These are phyloP conservation scores for Rhazya stricta DNA, from an alignment of 257 asterid genomes.

Conservation along the genomic window DNA sequence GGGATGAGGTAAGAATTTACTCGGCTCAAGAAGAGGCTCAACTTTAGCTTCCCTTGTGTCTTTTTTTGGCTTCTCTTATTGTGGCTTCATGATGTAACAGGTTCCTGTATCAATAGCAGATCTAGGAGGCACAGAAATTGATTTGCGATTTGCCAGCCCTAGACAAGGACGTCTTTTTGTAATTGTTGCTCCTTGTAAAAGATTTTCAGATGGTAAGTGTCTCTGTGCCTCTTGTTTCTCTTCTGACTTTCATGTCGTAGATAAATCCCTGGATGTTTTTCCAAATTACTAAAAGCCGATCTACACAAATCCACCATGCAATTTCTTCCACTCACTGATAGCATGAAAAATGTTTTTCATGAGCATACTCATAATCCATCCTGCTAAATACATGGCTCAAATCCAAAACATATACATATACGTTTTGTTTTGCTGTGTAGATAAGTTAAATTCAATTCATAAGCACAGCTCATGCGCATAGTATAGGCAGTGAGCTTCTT, in stretches of 20 bases:
- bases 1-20: slow-evolving; percentile 64
- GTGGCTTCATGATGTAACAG: slow-evolving; percentile 26
- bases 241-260: not conserved
- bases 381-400: not conserved
- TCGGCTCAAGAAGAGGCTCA: not conserved
- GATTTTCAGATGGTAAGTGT: slow-evolving; percentile 72
- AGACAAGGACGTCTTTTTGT: slow-evolving; percentile 77
- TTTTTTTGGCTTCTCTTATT: slow-evolving; percentile 1
- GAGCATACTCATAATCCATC: not conserved
- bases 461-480: not conserved
- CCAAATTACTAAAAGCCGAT: not conserved
- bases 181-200: slow-evolving; percentile 81
- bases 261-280: not conserved
- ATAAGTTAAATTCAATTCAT: not conserved
- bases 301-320: not conserved
- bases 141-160: slow-evolving; percentile 76
- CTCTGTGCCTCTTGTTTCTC: slow-evolving; percentile 9
- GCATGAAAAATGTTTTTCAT: not conserved
- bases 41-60: not conserved
- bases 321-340: not conserved
- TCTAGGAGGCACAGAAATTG: slow-evolving; percentile 96
- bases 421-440: not conserved
- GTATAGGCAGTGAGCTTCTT: not conserved
- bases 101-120: slow-evolving; percentile 99
- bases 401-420: not conserved